Evolutionary conservation across 306 rosid genomes (phyloP), one percentile per base, ranked within the genome.

Genomic region (Acacia melanoxylon): DNA sequence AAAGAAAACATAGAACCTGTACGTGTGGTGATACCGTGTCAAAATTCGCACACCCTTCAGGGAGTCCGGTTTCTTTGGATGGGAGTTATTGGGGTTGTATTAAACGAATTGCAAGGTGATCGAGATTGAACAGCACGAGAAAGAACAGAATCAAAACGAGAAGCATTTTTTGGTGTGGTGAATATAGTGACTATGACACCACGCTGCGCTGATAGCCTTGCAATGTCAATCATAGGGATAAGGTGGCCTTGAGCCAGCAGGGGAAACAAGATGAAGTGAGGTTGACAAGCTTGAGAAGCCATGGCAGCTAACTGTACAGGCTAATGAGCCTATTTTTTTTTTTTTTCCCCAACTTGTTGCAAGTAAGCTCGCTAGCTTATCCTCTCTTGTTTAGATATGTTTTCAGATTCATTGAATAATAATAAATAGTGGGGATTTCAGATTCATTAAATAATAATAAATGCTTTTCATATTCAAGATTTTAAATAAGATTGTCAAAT

Each of bases 31-130:
- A 65, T 5, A 82, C 4, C 87, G 82, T 85, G 75, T 92, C 93
- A 0, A 86, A 13, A 86, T 33, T 92, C 72, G 89, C 94, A 45
- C 86, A n/a, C n/a, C n/a, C n/a, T n/a, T n/a, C n/a, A n/a, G n/a
- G 93, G 16, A 92, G 63, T 1, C 94, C 93, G 10, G 45, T 85
- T 82, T 87, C 79, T 41, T 72, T 66, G 17, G 66, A 79, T 17
- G 90, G 88, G 2, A 87, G n/a, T n/a, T n/a, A 80, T 4, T 24
- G 52, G 8, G 85, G 78, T 0, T 77, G 77, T 9, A 72, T 20
- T 9, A 79, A 0, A 8, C 41, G 73, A 75, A 84, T 79, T 65
- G 48, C 72, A 54, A 87, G 88, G 54, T 86, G 86, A 1, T n/a
- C n/a, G n/a, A n/a, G n/a, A n/a, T n/a, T n/a, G 85, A 82, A 85